phyloP scores from a whole-genome alignment of 176 grass and related monocot species.

The Neostapfia colusana region DNA sequence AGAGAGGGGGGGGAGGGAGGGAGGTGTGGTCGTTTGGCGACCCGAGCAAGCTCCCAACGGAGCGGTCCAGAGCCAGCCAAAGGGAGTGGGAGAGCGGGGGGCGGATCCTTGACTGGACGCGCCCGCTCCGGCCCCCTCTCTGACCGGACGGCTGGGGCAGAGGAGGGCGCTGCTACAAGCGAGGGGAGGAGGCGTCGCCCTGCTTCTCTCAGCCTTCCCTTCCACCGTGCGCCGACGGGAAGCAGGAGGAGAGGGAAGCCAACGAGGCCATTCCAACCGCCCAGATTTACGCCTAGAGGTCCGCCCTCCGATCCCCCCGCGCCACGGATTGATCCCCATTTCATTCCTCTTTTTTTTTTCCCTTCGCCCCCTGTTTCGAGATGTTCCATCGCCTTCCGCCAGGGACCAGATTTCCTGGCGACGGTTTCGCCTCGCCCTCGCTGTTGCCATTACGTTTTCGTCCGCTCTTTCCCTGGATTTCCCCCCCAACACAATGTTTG shows the following conservation, averaged over 20 bases:
- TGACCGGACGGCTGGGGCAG: constrained; percentile 12
- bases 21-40: neutral
- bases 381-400: neutral
- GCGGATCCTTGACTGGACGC: constrained; percentile 33
- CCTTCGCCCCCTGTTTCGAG: neutral
- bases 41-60: constrained; percentile 13
- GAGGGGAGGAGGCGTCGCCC: neutral
- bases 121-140: neutral
- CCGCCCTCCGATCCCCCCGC: constrained; percentile 9
- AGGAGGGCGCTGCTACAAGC: neutral
- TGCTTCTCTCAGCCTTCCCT: neutral
- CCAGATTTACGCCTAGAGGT: constrained; percentile 33
- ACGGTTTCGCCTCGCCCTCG: neutral
- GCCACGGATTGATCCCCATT: neutral
- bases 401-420: neutral
- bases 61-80: constrained; percentile 27
- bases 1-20: no score
- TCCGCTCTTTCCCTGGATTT: neutral
- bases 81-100: neutral
- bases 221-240: neutral
- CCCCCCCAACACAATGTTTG: no score
- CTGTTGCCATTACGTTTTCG: neutral
- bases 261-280: neutral
- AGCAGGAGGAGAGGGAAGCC: neutral
- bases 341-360: neutral